These are phyloP conservation scores for Globisporangium yorkense DNA, from an alignment of 352 stramenopile genomes.

Conservation along the genomic window DNA sequence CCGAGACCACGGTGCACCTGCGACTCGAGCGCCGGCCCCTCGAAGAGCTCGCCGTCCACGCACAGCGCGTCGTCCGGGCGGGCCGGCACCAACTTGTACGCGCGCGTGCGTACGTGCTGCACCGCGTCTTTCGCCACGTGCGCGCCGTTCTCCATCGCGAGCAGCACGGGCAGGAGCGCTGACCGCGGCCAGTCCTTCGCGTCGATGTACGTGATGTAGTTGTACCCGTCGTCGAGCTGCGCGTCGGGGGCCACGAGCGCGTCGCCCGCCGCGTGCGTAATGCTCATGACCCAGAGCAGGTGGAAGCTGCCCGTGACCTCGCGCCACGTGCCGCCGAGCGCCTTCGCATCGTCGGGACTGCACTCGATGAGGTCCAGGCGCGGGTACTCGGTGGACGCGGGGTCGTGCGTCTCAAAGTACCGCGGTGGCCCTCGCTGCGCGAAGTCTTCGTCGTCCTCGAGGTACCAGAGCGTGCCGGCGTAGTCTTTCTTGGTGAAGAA, in stretches of 20 bases:
- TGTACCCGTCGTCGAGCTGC: slow-evolving; percentile 52
- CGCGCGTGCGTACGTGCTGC: slow-evolving; percentile 45
- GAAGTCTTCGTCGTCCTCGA: slow-evolving; percentile 30
- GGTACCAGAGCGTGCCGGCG: slow-evolving; percentile 50
- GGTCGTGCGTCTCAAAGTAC: slow-evolving; percentile 37
- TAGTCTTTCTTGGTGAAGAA: slow-evolving; percentile 48
- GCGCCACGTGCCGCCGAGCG: slow-evolving; percentile 28
- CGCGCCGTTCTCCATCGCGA: slow-evolving; percentile 42
- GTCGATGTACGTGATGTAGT: slow-evolving; percentile 52
- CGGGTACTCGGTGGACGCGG: slow-evolving; percentile 22
- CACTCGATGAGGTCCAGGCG: slow-evolving; percentile 39
- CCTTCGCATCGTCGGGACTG: slow-evolving; percentile 3
- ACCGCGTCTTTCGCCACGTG: slow-evolving; percentile 39
- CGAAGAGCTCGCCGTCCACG: slow-evolving; percentile 53
- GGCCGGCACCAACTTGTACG: slow-evolving; percentile 42
- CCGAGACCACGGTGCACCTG: slow-evolving; percentile 58
- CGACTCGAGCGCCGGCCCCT: slow-evolving; percentile 35
- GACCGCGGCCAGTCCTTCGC: slow-evolving; percentile 24
- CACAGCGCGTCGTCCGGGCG: slow-evolving; percentile 41
- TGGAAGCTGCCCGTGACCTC: slow-evolving; percentile 44
- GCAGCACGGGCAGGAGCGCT: slow-evolving; percentile 35
- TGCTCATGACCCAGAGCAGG: slow-evolving; percentile 64
- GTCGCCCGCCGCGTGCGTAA: slow-evolving; percentile 47
- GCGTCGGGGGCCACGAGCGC: slow-evolving; percentile 40
- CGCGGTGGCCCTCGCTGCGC: slow-evolving; percentile 9